Conservation (phyloP, 441 rosid genomes). For the Raphanus hybrid region DNA sequence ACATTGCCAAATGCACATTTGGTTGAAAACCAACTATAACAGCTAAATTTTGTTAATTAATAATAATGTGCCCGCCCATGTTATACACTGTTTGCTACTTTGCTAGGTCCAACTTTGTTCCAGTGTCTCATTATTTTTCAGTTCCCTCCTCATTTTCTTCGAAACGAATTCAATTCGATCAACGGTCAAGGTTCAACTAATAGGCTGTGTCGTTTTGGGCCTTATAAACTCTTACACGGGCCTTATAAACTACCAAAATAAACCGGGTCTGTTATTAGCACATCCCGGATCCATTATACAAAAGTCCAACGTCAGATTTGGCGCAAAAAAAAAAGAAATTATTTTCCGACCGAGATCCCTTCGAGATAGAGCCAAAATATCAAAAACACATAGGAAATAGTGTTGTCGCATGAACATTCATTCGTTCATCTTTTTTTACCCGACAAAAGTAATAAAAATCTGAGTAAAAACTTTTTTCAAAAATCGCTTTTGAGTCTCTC, state of each 20-base stretch:
- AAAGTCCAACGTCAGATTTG: background rate
- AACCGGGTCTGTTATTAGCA: background rate
- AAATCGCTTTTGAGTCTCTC: background rate
- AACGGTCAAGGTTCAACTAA: background rate
- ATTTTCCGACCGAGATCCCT: background rate
- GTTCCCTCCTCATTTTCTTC: background rate
- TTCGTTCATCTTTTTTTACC: constrained; percentile 10
- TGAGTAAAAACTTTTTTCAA: constrained; percentile 8
- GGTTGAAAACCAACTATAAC: too few relatives aligned
- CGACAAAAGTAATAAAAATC: constrained; percentile 39
- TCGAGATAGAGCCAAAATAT: background rate
- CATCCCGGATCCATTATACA: background rate
- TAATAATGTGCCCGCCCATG: too few relatives aligned
- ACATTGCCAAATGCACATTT: too few relatives aligned
- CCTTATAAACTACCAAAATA: background rate
- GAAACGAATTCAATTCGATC: background rate
- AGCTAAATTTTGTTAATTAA: too few relatives aligned
- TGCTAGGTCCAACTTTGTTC: too few relatives aligned
- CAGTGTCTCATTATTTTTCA: background rate
- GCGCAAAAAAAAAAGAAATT: constrained; percentile 2
- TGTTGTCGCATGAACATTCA: constrained; percentile 43
- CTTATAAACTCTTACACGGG: background rate
- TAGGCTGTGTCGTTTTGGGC: background rate
- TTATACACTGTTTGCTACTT: too few relatives aligned
- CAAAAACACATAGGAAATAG: constrained; percentile 32